Percentiles rank a stretch among this genome's conserved stretches.
phyloP scores from a whole-genome alignment of 2,329 filamentous ascomycete genomes.

The Nemania sp. region DNA sequence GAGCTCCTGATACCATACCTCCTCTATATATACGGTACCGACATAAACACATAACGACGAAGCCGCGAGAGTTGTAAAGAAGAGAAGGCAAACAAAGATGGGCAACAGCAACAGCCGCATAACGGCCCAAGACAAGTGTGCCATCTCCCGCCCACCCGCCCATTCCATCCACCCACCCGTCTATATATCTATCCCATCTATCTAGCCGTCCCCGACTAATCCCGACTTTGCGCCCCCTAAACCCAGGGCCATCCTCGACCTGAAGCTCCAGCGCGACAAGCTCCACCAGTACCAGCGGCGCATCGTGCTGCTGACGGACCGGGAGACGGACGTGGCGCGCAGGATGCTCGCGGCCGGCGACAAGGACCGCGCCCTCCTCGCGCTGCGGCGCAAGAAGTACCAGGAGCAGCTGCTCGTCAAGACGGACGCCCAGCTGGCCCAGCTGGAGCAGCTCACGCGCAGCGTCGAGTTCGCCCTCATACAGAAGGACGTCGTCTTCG shows the following conservation, averaged over 20 bases:
- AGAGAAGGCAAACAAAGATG: slow-evolving; percentile 47
- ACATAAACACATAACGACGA: too few species aligned
- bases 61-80: neutral
- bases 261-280: slow-evolving; percentile 97
- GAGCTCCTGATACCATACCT: too few species aligned
- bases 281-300: slow-evolving; percentile 94
- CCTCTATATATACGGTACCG: too few species aligned
- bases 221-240: neutral
- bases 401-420: slow-evolving; percentile 87
- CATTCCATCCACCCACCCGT: slow-evolving; percentile 4
- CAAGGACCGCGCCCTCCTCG: slow-evolving; percentile 80
- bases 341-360: slow-evolving; percentile 81
- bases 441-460: slow-evolving; percentile 84
- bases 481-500: slow-evolving; percentile 94
- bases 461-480: slow-evolving; percentile 96
- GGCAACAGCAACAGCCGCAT: slow-evolving; percentile 62
- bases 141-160: neutral
- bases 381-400: slow-evolving; percentile 93
- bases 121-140: slow-evolving; percentile 82
- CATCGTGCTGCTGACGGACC: slow-evolving; percentile 82
- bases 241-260: slow-evolving; percentile 87
- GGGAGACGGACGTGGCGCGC: slow-evolving; percentile 84
- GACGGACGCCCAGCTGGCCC: slow-evolving; percentile 91
- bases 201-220: too few species aligned
- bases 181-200: too few species aligned